Conservation (phyloP, 2,329 filamentous ascomycete genomes). For the Dryadomyces sulphureus region DNA sequence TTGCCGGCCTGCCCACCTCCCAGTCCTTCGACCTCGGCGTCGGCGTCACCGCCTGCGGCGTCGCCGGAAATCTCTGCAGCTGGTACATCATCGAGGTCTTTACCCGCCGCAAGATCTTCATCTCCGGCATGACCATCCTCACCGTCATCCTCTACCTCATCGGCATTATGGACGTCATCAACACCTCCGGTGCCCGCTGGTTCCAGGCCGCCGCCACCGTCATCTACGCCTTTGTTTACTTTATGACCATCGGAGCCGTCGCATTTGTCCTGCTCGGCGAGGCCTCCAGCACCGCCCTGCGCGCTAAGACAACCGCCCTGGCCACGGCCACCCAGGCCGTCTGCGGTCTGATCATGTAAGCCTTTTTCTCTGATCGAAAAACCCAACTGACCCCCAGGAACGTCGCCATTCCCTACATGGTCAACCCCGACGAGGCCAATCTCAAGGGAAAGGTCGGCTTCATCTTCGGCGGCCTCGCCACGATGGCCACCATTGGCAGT, state of each 20-base stretch:
- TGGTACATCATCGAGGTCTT: slow-evolving; percentile 5
- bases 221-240: slow-evolving; percentile 24
- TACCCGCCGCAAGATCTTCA: slow-evolving; percentile 19
- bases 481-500: slow-evolving; percentile 13
- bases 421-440: slow-evolving; percentile 17
- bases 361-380: no score
- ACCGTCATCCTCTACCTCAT: slow-evolving; percentile 20
- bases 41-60: slow-evolving; percentile 6
- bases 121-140: slow-evolving; percentile 17
- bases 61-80: slow-evolving; percentile 5
- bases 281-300: slow-evolving; percentile 19
- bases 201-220: slow-evolving; percentile 21
- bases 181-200: slow-evolving; percentile 19
- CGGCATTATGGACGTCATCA: slow-evolving; percentile 23
- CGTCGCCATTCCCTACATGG: slow-evolving; percentile 23
- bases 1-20: slow-evolving; percentile 8
- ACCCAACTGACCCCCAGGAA: no score
- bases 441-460: slow-evolving; percentile 4
- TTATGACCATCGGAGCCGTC: slow-evolving; percentile 23
- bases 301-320: slow-evolving; percentile 23
- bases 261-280: slow-evolving; percentile 26
- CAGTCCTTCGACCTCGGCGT: slow-evolving; percentile 13
- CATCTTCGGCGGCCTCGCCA: slow-evolving; percentile 9
- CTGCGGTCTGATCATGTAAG: slow-evolving; percentile 23
- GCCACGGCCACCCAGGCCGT: slow-evolving; percentile 23